Evolutionary conservation across 1,139 yeast genomes (phyloP).

Genomic region (Lipomyces yarrowii): DNA sequence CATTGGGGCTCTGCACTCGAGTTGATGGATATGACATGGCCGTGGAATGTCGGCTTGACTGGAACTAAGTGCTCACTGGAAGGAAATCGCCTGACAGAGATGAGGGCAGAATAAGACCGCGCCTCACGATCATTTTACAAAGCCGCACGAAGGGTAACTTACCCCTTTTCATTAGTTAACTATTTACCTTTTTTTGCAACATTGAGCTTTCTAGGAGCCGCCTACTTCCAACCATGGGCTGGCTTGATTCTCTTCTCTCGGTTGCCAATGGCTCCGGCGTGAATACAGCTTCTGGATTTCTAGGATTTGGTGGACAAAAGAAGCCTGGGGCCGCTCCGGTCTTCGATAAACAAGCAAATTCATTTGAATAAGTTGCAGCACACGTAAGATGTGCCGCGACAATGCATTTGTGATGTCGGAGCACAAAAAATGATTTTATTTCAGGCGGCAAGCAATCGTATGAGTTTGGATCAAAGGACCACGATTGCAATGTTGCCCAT

Average conservation of each 20-base stretch:
- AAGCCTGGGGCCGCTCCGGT: background rate
- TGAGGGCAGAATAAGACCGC: background rate
- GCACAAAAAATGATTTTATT: too few species aligned
- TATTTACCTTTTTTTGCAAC: background rate
- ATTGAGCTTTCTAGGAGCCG: background rate
- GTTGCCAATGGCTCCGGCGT: background rate
- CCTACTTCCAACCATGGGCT: background rate
- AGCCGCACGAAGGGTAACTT: background rate
- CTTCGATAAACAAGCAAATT: too few species aligned
- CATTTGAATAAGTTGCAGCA: too few species aligned
- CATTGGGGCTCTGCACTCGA: background rate
- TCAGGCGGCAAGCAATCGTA: too few species aligned
- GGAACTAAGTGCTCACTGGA: background rate
- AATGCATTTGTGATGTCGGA: too few species aligned
- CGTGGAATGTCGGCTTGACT: background rate
- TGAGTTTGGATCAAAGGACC: too few species aligned
- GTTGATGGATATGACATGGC: slow-evolving; percentile 3
- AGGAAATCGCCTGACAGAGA: background rate
- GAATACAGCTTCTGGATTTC: slow-evolving; percentile 6
- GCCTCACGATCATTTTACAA: too few species aligned
- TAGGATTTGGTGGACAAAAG: slow-evolving; percentile 17
- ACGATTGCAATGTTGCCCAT: too few species aligned
- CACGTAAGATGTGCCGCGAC: too few species aligned
- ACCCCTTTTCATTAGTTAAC: background rate
- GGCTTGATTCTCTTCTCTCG: slow-evolving; percentile 2